Evolutionary conservation across 1,139 yeast genomes (phyloP).

Genomic region (Chernovozyma aurita): DNA sequence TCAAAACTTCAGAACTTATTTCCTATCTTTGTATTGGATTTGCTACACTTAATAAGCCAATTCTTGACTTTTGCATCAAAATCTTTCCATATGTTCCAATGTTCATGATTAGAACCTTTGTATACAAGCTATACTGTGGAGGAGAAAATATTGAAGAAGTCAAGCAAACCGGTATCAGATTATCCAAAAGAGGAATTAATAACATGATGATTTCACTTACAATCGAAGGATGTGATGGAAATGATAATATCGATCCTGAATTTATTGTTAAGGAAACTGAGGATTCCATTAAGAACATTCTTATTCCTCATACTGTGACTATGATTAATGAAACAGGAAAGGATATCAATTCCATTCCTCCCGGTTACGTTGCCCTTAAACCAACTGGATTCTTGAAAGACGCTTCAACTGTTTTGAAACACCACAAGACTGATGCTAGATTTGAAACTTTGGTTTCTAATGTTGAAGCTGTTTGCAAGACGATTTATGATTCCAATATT

Average conservation of each 20-base stretch:
- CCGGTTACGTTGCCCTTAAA: slow-evolving; percentile 85
- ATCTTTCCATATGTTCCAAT: slow-evolving; percentile 76
- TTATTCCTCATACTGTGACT: slow-evolving; percentile 63
- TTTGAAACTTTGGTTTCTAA: slow-evolving; percentile 63
- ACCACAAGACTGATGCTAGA: slow-evolving; percentile 47
- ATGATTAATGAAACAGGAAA: slow-evolving; percentile 42
- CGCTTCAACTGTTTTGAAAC: slow-evolving; percentile 69
- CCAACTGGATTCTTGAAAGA: slow-evolving; percentile 84
- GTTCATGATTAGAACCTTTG: slow-evolving; percentile 62
- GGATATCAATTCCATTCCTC: slow-evolving; percentile 62
- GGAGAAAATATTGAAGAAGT: slow-evolving; percentile 78
- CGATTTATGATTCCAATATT: slow-evolving; percentile 54
- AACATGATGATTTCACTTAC: slow-evolving; percentile 94
- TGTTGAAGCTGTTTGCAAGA: slow-evolving; percentile 54
- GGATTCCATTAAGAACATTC: slow-evolving; percentile 61
- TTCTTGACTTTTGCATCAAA: slow-evolving; percentile 56
- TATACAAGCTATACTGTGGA: slow-evolving; percentile 85
- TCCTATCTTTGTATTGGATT: slow-evolving; percentile 65
- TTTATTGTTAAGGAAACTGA: slow-evolving; percentile 64
- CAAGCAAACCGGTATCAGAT: slow-evolving; percentile 59
- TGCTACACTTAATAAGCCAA: slow-evolving; percentile 60
- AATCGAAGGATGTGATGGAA: slow-evolving; percentile 88
- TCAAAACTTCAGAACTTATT: slow-evolving; percentile 42
- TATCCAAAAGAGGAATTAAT: slow-evolving; percentile 71
- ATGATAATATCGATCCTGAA: slow-evolving; percentile 55